These are phyloP conservation scores for Gryganskiella cystojenkinii DNA, from an alignment of 192 early-diverging fungal genomes.

Conservation along the genomic window DNA sequence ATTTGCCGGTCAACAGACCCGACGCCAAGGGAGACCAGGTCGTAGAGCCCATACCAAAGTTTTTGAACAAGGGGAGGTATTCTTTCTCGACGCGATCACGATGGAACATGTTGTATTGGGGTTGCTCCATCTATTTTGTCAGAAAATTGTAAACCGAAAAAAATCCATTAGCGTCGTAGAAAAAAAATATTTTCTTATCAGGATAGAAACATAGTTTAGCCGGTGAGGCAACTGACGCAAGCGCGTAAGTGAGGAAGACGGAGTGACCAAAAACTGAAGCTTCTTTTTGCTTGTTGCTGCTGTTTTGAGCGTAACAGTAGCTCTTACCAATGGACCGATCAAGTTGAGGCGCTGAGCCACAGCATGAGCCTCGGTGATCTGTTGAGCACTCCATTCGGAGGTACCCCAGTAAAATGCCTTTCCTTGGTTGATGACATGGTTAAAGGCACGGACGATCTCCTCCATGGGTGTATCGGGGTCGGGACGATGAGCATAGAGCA, in stretches of 20 bases:
- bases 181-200: neutral
- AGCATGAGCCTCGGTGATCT: conserved; percentile 78
- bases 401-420: conserved; percentile 89
- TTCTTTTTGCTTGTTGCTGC: too few relatives aligned
- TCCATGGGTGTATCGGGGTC: conserved; percentile 84
- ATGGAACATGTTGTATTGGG: conserved; percentile 90
- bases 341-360: conserved; percentile 75
- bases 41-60: conserved; percentile 74
- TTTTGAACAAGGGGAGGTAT: conserved; percentile 76
- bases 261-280: neutral
- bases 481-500: conserved; percentile 86
- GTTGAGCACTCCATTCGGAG: conserved; percentile 83
- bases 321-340: conserved; percentile 70
- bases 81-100: conserved; percentile 82
- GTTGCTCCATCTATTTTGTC: conserved; percentile 65
- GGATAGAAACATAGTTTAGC: neutral
- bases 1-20: conserved; percentile 72
- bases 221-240: neutral
- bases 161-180: neutral
- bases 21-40: conserved; percentile 77
- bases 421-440: conserved; percentile 82
- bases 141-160: neutral
- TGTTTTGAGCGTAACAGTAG: too few relatives aligned
- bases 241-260: too few relatives aligned
- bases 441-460: conserved; percentile 88